Conservation (phyloP, 805 yeast genomes). For the Cyberlindnera xylosilytica region DNA sequence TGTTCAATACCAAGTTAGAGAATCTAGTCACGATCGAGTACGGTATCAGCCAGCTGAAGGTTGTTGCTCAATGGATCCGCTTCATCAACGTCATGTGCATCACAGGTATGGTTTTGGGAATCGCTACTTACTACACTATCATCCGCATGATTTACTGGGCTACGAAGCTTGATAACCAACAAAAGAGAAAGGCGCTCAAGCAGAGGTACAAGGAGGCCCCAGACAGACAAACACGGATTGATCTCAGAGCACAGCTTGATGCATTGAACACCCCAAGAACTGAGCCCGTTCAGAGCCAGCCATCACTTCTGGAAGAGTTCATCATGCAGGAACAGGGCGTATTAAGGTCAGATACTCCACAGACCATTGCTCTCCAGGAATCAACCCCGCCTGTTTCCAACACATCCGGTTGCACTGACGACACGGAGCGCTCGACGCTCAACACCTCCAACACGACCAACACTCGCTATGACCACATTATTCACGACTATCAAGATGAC, state of each 20-base stretch:
- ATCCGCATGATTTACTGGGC: constrained; percentile 23
- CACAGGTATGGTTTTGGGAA: constrained; percentile 21
- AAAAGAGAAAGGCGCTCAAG: constrained; percentile 2
- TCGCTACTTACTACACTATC: constrained; percentile 20
- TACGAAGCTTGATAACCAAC: constrained; percentile 18
- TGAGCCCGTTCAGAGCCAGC: not conserved
- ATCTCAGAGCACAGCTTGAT: constrained; percentile 8
- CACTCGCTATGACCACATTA: constrained; percentile 2
- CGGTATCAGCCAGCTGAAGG: constrained; percentile 17
- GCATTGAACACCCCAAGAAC: constrained; percentile 3
- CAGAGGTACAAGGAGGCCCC: constrained; percentile 6
- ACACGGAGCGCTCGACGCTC: not conserved
- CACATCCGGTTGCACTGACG: not conserved
- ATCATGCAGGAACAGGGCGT: constrained; percentile 6
- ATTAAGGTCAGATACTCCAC: constrained; percentile 2
- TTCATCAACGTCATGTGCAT: constrained; percentile 23
- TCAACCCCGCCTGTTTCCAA: constrained; percentile 5
- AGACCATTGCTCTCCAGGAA: constrained; percentile 5
- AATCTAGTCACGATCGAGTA: constrained; percentile 15
- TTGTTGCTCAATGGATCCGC: constrained; percentile 23
- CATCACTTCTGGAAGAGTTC: constrained; percentile 9
- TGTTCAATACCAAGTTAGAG: constrained; percentile 20
- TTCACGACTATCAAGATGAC: constrained; percentile 22
- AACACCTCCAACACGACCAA: not conserved
- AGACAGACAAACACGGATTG: not conserved